Evolutionary conservation across 2,329 filamentous ascomycete genomes (phyloP).

Genomic region (Ilyonectria robusta): DNA sequence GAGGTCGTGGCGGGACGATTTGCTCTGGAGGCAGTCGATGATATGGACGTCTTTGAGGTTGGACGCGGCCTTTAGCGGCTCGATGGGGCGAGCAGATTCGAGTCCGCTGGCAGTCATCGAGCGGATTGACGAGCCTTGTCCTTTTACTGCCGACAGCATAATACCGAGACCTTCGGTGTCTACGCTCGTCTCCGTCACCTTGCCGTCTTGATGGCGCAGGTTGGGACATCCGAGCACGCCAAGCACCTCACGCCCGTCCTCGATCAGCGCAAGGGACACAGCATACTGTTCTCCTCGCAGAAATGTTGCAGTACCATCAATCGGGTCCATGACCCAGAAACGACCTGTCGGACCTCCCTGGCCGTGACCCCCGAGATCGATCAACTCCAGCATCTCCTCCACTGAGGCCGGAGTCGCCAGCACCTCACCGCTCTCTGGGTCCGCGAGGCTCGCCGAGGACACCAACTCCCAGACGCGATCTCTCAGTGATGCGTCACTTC

Average conservation of each 20-base stretch:
- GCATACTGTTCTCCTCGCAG: conserved; percentile 74
- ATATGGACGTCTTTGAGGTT: conserved; percentile 48
- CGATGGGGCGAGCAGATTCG: conserved; percentile 38
- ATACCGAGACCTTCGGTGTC: conserved; percentile 53
- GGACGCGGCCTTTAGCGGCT: conserved; percentile 37
- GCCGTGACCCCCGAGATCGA: conserved; percentile 69
- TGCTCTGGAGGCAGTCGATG: conserved; percentile 52
- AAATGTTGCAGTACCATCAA: conserved; percentile 75
- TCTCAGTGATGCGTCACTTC: conserved; percentile 62
- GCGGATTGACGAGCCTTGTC: conserved; percentile 50
- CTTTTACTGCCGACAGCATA: conserved; percentile 53
- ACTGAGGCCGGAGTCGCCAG: conserved; percentile 59
- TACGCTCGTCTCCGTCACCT: conserved; percentile 52
- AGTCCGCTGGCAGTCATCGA: conserved; percentile 42
- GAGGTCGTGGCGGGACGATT: conserved; percentile 52
- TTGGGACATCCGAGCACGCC: conserved; percentile 76
- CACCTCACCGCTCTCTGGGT: conserved; percentile 26
- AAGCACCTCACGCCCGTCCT: conserved; percentile 69
- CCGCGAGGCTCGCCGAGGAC: conserved; percentile 32
- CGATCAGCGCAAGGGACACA: conserved; percentile 71
- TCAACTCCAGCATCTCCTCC: conserved; percentile 72
- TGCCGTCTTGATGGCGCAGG: conserved; percentile 57
- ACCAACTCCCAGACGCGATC: conserved; percentile 71
- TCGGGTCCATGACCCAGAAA: conserved; percentile 75
- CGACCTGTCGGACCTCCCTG: conserved; percentile 54